These are phyloP conservation scores for Primulina huaijiensis DNA, from an alignment of 257 asterid species.

Conservation along the genomic window DNA sequence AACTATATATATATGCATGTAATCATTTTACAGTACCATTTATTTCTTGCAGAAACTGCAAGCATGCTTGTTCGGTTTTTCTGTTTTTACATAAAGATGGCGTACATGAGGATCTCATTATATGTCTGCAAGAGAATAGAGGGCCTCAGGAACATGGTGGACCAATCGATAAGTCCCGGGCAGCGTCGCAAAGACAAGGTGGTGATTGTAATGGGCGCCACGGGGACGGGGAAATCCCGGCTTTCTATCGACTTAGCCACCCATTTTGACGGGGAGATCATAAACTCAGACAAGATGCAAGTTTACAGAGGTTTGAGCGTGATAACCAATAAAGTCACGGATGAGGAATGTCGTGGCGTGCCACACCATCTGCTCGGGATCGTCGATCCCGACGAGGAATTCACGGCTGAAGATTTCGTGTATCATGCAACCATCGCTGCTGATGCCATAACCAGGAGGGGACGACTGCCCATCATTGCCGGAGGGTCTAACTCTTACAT, in stretches of 20 bases:
- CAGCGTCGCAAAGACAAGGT: constrained; percentile 42
- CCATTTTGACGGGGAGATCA: constrained; percentile 41
- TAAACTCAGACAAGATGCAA: constrained; percentile 63
- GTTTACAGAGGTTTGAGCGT: constrained; percentile 42
- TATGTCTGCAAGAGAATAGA: constrained; percentile 40
- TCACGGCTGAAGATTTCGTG: constrained; percentile 44
- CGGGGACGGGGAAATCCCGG: constrained; percentile 63
- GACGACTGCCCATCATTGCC: constrained; percentile 50
- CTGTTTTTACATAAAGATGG: no score
- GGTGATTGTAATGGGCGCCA: constrained; percentile 56
- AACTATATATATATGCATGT: no score
- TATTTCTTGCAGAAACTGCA: no score
- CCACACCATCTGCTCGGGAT: constrained; percentile 53
- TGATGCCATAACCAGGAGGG: constrained; percentile 31
- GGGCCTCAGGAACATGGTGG: constrained; percentile 29
- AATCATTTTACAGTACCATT: no score
- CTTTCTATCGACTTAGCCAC: constrained; percentile 56
- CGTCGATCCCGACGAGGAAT: constrained; percentile 39
- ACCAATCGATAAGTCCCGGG: constrained; percentile 23
- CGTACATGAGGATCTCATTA: constrained; percentile 28
- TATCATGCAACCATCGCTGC: constrained; percentile 31
- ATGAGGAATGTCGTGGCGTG: constrained; percentile 44
- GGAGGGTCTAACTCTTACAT: constrained; percentile 66
- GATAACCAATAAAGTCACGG: constrained; percentile 43
- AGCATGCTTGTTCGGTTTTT: not conserved